These are phyloP conservation scores for Linum trigynum DNA, from an alignment of 345 rosid genomes.

Conservation along the genomic window DNA sequence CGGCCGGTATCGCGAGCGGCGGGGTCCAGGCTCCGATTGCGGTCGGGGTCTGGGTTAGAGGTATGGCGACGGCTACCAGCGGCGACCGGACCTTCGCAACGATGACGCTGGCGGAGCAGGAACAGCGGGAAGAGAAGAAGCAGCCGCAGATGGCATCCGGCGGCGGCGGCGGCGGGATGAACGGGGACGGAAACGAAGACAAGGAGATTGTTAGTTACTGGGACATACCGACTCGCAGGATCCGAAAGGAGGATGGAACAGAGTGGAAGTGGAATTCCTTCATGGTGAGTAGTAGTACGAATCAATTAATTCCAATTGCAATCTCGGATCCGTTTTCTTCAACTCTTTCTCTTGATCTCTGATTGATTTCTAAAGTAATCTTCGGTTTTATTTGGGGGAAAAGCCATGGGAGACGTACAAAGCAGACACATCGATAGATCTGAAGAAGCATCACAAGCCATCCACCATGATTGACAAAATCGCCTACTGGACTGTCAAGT, in stretches of 20 bases:
- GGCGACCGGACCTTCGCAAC: slow-evolving; percentile 13
- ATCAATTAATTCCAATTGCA: neutral
- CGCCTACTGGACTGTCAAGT: slow-evolving; percentile 65
- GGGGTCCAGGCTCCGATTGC: slow-evolving; percentile 45
- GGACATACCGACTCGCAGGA: slow-evolving; percentile 40
- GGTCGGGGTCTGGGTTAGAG: slow-evolving; percentile 14
- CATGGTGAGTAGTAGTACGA: slow-evolving; percentile 22
- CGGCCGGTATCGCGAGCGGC: neutral
- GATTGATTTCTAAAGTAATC: neutral
- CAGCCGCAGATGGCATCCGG: neutral
- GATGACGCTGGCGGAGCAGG: slow-evolving; percentile 14
- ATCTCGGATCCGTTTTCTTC: neutral
- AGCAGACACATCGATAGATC: slow-evolving; percentile 51
- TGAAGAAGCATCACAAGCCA: slow-evolving; percentile 60
- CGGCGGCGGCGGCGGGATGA: neutral
- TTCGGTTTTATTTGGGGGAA: neutral
- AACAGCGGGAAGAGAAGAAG: slow-evolving; percentile 9
- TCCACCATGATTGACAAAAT: slow-evolving; percentile 37
- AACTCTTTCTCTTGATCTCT: neutral
- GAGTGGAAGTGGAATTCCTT: slow-evolving; percentile 64
- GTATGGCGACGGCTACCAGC: slow-evolving; percentile 10
- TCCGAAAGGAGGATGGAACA: slow-evolving; percentile 40
- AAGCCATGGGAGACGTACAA: slow-evolving; percentile 52
- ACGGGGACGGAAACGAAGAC: slow-evolving; percentile 10
- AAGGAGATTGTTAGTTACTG: slow-evolving; percentile 39